Evolutionary conservation across 305 asterid species (phyloP).

Genomic region (Caryopteris hybrid): DNA sequence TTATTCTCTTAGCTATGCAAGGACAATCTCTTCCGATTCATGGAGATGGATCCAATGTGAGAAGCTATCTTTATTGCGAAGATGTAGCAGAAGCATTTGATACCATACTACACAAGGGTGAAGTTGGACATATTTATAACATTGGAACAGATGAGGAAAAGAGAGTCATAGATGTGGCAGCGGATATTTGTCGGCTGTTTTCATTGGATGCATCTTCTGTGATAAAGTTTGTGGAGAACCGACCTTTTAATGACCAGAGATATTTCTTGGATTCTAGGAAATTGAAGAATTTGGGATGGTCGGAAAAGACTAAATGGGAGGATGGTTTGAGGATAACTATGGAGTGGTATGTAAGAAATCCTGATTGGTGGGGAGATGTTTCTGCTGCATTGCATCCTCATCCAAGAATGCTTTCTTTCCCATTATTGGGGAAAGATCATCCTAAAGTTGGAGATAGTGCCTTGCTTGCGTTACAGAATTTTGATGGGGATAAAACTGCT

Average conservation of each 20-base stretch:
- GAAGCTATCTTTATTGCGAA: slow-evolving; percentile 38
- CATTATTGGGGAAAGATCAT: slow-evolving; percentile 20
- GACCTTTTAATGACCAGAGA: slow-evolving; percentile 38
- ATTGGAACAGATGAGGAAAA: slow-evolving; percentile 33
- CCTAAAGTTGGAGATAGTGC: not conserved
- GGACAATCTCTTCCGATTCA: slow-evolving; percentile 33
- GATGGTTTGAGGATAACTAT: slow-evolving; percentile 31
- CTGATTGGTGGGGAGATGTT: slow-evolving; percentile 38
- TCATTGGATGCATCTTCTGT: slow-evolving; percentile 14
- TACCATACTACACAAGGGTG: slow-evolving; percentile 31
- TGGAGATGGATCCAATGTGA: slow-evolving; percentile 33
- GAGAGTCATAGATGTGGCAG: slow-evolving; percentile 35
- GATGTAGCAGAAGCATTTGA: slow-evolving; percentile 40
- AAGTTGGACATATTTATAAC: slow-evolving; percentile 32
- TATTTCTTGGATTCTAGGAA: slow-evolving; percentile 26
- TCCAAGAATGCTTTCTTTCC: slow-evolving; percentile 32
- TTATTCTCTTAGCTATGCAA: slow-evolving; percentile 33
- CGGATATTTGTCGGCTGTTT: slow-evolving; percentile 28
- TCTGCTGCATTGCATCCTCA: slow-evolving; percentile 34
- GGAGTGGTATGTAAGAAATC: slow-evolving; percentile 38
- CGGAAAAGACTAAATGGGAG: slow-evolving; percentile 28
- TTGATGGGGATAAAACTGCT: slow-evolving; percentile 4
- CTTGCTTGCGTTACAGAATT: not conserved
- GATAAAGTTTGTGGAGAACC: slow-evolving; percentile 28
- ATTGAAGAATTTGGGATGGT: slow-evolving; percentile 32